Evolutionary conservation across 192 early-diverging fungal species (phyloP).

Genomic region (Chytriomyces sp.): DNA sequence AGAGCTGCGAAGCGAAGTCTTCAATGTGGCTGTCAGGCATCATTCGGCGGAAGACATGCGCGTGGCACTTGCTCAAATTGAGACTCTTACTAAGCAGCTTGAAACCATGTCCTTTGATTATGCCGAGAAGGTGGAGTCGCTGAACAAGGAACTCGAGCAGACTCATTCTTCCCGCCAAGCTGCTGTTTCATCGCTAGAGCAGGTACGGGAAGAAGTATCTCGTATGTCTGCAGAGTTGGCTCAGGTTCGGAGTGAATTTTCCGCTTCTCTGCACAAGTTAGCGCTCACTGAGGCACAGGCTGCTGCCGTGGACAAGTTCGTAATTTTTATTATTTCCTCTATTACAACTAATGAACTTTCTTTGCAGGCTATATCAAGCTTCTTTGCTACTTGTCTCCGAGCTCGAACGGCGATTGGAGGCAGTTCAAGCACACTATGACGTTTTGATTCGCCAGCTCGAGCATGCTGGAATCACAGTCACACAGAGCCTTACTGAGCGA

Average conservation of each 20-base stretch:
- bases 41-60: conserved; percentile 12
- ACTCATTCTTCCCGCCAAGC: background rate
- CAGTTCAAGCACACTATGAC: conserved; percentile 1
- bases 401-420: conserved; percentile 6
- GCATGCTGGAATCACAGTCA: background rate
- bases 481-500: background rate
- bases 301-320: background rate
- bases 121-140: background rate
- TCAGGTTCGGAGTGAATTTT: background rate
- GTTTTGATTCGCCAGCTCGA: background rate
- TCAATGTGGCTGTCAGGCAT: conserved; percentile 7
- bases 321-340: too few relatives aligned
- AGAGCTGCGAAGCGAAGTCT: conserved; percentile 13
- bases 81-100: background rate
- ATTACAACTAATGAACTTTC: too few relatives aligned
- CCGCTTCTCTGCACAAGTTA: background rate
- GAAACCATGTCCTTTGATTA: background rate
- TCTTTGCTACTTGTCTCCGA: background rate
- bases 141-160: background rate
- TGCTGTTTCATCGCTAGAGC: background rate
- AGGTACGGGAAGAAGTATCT: background rate
- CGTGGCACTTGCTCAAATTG: background rate
- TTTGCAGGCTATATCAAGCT: background rate
- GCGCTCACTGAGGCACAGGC: background rate
- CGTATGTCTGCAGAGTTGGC: background rate